Evolutionary conservation across 2,329 filamentous ascomycete genomes (phyloP).

Genomic region (Fusarium sp.): DNA sequence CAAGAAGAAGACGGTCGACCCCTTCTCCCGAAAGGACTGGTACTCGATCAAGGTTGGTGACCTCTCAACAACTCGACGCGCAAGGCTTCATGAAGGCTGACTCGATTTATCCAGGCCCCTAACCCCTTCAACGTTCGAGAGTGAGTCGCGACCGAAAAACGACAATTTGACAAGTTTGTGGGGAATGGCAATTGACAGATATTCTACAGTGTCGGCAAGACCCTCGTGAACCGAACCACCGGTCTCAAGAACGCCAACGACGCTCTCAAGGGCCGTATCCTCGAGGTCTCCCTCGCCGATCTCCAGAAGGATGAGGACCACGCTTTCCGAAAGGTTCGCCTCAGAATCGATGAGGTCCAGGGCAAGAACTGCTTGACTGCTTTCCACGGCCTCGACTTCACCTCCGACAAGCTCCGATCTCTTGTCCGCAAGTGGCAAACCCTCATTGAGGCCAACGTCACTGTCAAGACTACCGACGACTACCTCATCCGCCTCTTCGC

Average conservation of each 20-base stretch:
- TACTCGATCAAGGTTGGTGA: slow-evolving; percentile 86
- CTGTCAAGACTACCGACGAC: slow-evolving; percentile 99
- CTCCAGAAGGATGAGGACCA: slow-evolving; percentile 99
- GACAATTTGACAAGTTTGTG: slow-evolving; percentile 23
- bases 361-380: slow-evolving; percentile 99
- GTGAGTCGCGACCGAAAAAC: slow-evolving; percentile 68
- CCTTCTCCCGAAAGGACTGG: slow-evolving; percentile 99
- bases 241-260: slow-evolving; percentile 99
- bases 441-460: slow-evolving; percentile 99
- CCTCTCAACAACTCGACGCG: slow-evolving; percentile 1
- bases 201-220: slow-evolving; percentile 90
- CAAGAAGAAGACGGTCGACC: slow-evolving; percentile 99
- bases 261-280: slow-evolving; percentile 96
- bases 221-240: slow-evolving; percentile 98
- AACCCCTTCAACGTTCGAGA: slow-evolving; percentile 96
- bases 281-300: slow-evolving; percentile 98
- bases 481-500: slow-evolving; percentile 99
- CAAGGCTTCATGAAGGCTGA: slow-evolving; percentile 29
- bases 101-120: slow-evolving; percentile 70
- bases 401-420: slow-evolving; percentile 99
- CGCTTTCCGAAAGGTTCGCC: slow-evolving; percentile 99
- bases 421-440: slow-evolving; percentile 99
- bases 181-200: slow-evolving; percentile 31
- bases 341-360: slow-evolving; percentile 98
- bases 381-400: slow-evolving; percentile 99